phyloP scores from a whole-genome alignment of 768 basidiomycete genomes.

The Amanita subjunquillea region DNA sequence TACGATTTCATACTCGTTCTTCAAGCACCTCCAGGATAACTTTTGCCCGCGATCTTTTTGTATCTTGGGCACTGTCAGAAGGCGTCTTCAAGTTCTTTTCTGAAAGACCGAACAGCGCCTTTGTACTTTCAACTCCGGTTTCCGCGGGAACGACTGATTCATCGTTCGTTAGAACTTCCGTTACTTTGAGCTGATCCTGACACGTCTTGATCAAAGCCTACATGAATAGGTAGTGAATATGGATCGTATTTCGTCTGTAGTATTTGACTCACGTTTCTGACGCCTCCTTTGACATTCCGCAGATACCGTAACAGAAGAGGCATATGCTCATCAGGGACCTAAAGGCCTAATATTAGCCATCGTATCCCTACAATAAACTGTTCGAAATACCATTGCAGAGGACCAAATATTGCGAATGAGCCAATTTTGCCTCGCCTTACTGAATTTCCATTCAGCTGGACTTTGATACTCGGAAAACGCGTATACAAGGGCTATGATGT shows the following conservation, averaged over 20 bases:
- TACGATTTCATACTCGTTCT: too few species aligned
- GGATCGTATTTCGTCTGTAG: neutral
- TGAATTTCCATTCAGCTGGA: slow-evolving; percentile 56
- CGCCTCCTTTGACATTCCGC: slow-evolving; percentile 1
- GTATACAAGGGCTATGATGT: slow-evolving; percentile 21
- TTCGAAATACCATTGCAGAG: slow-evolving; percentile 13
- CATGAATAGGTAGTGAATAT: neutral
- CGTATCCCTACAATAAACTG: too few species aligned
- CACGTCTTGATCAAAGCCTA: neutral
- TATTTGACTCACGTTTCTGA: neutral
- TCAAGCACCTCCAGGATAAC: neutral
- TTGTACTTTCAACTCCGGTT: too few species aligned
- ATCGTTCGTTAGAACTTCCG: too few species aligned
- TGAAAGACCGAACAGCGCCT: too few species aligned
- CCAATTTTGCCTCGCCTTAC: slow-evolving; percentile 71
- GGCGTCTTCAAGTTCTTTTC: too few species aligned
- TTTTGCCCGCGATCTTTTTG: slow-evolving; percentile 1
- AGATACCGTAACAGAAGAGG: slow-evolving; percentile 3
- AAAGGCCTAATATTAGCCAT: neutral
- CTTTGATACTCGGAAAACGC: slow-evolving; percentile 42
- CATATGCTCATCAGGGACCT: slow-evolving; percentile 1
- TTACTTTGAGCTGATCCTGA: too few species aligned
- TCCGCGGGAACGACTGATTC: too few species aligned
- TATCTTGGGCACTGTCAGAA: neutral
- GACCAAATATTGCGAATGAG: slow-evolving; percentile 58